These are phyloP conservation scores for Eutreptiella sp. DNA, from an alignment of 208 protist species.

Conservation along the genomic window DNA sequence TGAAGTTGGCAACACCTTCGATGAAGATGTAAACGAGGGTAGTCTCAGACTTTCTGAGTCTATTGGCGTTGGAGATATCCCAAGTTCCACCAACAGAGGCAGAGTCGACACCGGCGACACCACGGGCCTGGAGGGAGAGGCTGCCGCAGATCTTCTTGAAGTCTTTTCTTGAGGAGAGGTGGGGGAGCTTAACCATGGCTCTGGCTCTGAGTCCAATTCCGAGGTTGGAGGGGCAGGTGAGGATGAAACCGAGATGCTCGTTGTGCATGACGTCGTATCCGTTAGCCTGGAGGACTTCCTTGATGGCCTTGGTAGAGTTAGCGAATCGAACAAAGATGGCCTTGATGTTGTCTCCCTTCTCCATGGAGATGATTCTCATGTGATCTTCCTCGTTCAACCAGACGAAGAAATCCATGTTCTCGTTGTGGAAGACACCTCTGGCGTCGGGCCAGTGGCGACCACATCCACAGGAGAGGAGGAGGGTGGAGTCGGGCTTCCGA, in stretches of 20 bases:
- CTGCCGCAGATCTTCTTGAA: conserved; percentile 47
- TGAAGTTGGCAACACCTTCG: conserved; percentile 51
- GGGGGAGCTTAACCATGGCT: conserved; percentile 52
- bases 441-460: conserved; percentile 54
- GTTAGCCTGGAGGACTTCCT: conserved; percentile 35
- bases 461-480: conserved; percentile 46
- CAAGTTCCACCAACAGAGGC: conserved; percentile 47
- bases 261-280: conserved; percentile 42
- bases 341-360: conserved; percentile 53
- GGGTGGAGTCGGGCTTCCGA: conserved; percentile 58
- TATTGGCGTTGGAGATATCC: conserved; percentile 59
- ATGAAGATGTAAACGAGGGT: conserved; percentile 51
- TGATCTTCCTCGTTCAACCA: conserved; percentile 68
- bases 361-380: conserved; percentile 58
- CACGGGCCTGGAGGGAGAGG: conserved; percentile 52
- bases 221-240: conserved; percentile 56
- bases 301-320: conserved; percentile 34
- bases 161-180: conserved; percentile 39
- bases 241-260: conserved; percentile 48
- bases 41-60: conserved; percentile 49
- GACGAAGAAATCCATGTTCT: conserved; percentile 53
- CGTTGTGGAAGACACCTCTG: conserved; percentile 62
- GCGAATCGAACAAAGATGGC: conserved; percentile 51
- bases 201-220: conserved; percentile 51
- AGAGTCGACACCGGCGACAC: conserved; percentile 50